Percentiles rank a stretch among this genome's conserved stretches.
Conservation (phyloP, 2,329 filamentous ascomycete species). For the Teratosphaeriaceae sp. region DNA sequence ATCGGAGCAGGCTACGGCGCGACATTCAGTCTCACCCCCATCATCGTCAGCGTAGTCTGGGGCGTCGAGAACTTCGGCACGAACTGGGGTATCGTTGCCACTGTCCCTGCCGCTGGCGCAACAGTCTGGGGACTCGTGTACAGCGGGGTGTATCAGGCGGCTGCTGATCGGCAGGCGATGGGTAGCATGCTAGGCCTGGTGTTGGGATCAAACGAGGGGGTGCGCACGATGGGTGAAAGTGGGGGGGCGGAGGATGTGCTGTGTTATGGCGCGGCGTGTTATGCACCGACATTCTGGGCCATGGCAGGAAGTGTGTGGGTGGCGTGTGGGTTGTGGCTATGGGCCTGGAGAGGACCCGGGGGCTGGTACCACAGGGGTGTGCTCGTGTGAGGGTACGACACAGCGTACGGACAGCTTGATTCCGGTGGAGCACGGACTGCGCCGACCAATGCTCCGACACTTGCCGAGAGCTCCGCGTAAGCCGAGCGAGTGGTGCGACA, state of each 20-base stretch:
- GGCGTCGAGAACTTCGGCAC: conserved; percentile 98
- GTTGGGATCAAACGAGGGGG: conserved; percentile 22
- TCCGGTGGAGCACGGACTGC: too few relatives aligned
- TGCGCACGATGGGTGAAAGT: conserved; percentile 46
- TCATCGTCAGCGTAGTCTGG: conserved; percentile 96
- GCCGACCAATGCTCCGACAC: too few relatives aligned
- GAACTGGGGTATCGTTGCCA: conserved; percentile 93
- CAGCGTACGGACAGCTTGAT: too few relatives aligned
- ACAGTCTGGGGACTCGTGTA: conserved; percentile 91
- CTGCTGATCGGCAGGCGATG: conserved; percentile 40
- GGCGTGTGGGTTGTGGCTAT: conserved; percentile 63
- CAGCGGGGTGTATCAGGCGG: conserved; percentile 68
- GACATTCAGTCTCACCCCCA: conserved; percentile 80
- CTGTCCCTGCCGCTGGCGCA: conserved; percentile 80
- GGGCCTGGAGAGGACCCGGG: conserved; percentile 72
- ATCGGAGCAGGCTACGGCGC: conserved; percentile 91
- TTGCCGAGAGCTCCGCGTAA: too few relatives aligned
- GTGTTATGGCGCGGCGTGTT: conserved; percentile 78
- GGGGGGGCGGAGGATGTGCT: conserved; percentile 47
- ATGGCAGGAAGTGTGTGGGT: conserved; percentile 75
- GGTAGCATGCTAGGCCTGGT: conserved; percentile 4
- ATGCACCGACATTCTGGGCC: conserved; percentile 76
- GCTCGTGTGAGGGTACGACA: conserved; percentile 56
- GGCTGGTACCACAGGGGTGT: conserved; percentile 75
- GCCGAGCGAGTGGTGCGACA: too few relatives aligned